Percentiles rank a stretch among this genome's conserved stretches.
phyloP scores from a whole-genome alignment of 1,284 basidiomycete genomes.

The Moniliophthora roreri region DNA sequence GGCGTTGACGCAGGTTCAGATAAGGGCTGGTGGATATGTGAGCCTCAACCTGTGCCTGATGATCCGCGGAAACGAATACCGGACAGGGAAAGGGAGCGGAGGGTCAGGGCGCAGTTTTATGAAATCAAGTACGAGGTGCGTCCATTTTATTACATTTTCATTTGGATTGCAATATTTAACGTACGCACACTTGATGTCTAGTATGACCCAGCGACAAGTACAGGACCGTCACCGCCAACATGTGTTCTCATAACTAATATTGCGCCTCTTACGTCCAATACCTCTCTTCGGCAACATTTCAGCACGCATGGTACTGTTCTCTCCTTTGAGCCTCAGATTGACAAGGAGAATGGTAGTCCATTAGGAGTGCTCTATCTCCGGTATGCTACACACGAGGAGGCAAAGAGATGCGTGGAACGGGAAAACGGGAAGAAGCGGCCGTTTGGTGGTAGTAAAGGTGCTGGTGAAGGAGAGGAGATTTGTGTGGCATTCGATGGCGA shows the following conservation, averaged over 20 bases:
- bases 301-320: conserved; percentile 64
- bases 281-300: conserved; percentile 71
- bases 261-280: conserved; percentile 69
- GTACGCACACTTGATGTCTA: conserved; percentile 29
- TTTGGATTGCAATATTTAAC: conserved; percentile 9
- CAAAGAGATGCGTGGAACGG: conserved; percentile 59
- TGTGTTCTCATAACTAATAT: conserved; percentile 77
- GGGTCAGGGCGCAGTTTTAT: conserved; percentile 42
- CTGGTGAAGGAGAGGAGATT: conserved; percentile 46
- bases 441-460: conserved; percentile 30
- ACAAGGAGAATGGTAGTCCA: conserved; percentile 77
- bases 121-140: conserved; percentile 64
- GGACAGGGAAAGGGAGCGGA: conserved; percentile 6
- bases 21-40: conserved; percentile 14
- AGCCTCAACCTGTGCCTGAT: conserved; percentile 8
- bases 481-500: conserved; percentile 65
- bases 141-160: conserved; percentile 17
- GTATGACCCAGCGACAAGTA: conserved; percentile 74
- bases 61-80: conserved; percentile 51
- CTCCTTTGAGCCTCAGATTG: conserved; percentile 79
- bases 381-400: conserved; percentile 62
- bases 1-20: neutral
- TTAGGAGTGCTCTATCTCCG: conserved; percentile 84
- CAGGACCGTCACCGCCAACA: conserved; percentile 73
- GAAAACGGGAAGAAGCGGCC: conserved; percentile 53